A percentile compares a stretch with the other conserved stretches of the same genome.
Evolutionary conservation across 2,329 filamentous ascomycete species (phyloP).

Genomic region (Graphilbum sp.): DNA sequence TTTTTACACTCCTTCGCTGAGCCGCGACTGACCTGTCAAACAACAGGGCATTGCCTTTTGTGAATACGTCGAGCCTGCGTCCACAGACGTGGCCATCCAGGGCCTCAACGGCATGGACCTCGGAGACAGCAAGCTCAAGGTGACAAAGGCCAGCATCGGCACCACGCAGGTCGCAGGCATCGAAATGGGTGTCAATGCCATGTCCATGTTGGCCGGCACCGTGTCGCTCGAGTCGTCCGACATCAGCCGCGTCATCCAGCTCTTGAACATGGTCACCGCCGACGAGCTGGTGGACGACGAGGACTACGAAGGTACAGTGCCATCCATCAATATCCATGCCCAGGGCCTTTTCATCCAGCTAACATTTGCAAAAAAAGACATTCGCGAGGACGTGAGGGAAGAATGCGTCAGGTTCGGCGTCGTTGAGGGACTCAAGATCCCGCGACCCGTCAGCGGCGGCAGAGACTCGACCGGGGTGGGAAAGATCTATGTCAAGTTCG

Average conservation of each 20-base stretch:
- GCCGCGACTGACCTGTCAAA: background rate
- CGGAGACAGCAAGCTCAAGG: conserved; percentile 71
- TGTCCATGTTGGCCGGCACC: conserved; percentile 92
- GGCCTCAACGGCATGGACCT: conserved; percentile 88
- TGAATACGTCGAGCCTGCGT: conserved; percentile 67
- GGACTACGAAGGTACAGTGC: conserved; percentile 77
- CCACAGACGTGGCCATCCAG: conserved; percentile 75
- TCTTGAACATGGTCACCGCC: conserved; percentile 96
- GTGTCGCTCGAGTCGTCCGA: conserved; percentile 59
- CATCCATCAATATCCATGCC: no score
- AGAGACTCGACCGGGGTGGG: conserved; percentile 79
- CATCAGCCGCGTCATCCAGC: conserved; percentile 68
- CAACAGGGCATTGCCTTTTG: conserved; percentile 91
- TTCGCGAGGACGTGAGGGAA: conserved; percentile 82
- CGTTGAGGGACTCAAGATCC: conserved; percentile 81
- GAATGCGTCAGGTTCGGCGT: conserved; percentile 86
- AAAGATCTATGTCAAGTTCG: conserved; percentile 96
- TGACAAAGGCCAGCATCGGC: conserved; percentile 79
- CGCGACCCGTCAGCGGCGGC: conserved; percentile 67
- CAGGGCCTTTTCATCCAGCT: no score
- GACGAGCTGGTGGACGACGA: conserved; percentile 90
- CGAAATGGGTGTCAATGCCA: conserved; percentile 92
- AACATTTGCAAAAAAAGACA: conserved; percentile 38
- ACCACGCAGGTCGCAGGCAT: conserved; percentile 82
- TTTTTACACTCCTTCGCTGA: background rate